Base-by-base conservation (phyloP, 2,329 filamentous ascomycete species). In the Ophiocordyceps camponoti-leonardi region DNA sequence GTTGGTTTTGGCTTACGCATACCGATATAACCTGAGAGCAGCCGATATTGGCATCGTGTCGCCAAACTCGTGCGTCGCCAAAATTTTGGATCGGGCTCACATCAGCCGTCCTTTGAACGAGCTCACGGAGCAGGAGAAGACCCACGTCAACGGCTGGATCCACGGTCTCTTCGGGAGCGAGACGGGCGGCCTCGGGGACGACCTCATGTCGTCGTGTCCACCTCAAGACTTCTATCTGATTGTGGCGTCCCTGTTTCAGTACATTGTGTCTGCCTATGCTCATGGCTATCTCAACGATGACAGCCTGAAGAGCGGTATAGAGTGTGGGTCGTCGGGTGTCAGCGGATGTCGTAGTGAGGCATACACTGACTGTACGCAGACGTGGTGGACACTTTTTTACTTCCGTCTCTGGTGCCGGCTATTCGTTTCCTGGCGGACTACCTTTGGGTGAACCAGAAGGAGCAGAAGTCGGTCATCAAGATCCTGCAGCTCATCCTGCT, bases 191-290 rank as follows among this genome's bases (percentile, higher is more conserved):
- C 73, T 92, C 3, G 79, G 79, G 8, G 85, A 92, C 54, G 85
- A 90, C 47, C 66, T 90, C 8, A 85, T 90, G 75, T 80, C 83
- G 10, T 83, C 82, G 1, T 92, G 85, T 53, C 79, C 81, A 1
- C 86, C 86, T 1, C 84, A 88, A 55, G 79, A 87, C 37, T 92
- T 92, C 57, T 90, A 90, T 54, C 65, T 84, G 18, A 69, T 92
- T 4, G 77, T 87, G 14, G 82, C 86, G 1, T 81, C 83, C 0
- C 64, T 92, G 0, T 87, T 90, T 56, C 73, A 81, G 51, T 81
- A 86, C 52, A 85, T 82, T 40, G 74, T 86, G 0, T 66, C 82
- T 33, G 85, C 83, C 1, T 79, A 78, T 51, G 74, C 75, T n/a
- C 70, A 71, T 1, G 77, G 77, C 6, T 68, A 75, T 39, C 61